phyloP scores from a whole-genome alignment of 1,139 yeast genomes.

The Hansenula anomala region DNA sequence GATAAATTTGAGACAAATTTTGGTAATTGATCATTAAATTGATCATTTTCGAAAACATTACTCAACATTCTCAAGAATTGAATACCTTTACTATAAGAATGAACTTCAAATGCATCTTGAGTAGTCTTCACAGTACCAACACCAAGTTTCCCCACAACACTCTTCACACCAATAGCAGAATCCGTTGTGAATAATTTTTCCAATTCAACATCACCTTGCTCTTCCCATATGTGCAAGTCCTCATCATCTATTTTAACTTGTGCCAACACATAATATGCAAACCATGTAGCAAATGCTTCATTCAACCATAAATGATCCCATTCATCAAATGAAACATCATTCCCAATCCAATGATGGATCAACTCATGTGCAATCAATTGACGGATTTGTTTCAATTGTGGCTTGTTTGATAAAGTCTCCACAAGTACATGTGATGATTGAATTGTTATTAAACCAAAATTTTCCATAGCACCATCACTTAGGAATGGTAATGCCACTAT shows the following conservation, averaged over 20 bases:
- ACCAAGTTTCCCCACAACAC: slow-evolving; percentile 22
- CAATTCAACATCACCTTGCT: slow-evolving; percentile 31
- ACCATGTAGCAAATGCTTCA: slow-evolving; percentile 72
- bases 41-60: slow-evolving; percentile 35
- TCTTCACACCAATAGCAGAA: slow-evolving; percentile 28
- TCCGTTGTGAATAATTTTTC: slow-evolving; percentile 40
- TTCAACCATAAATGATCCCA: slow-evolving; percentile 71
- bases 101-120: slow-evolving; percentile 46
- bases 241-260: slow-evolving; percentile 33
- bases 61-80: slow-evolving; percentile 52
- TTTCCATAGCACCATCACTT: slow-evolving; percentile 76
- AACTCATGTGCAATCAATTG: slow-evolving; percentile 66
- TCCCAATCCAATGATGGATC: slow-evolving; percentile 78
- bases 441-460: slow-evolving; percentile 64
- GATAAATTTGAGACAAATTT: slow-evolving; percentile 35
- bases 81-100: slow-evolving; percentile 64
- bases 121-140: slow-evolving; percentile 30
- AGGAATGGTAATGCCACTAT: slow-evolving; percentile 63
- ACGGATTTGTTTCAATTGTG: slow-evolving; percentile 31
- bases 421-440: slow-evolving; percentile 47
- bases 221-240: slow-evolving; percentile 28
- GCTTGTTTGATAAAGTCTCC: slow-evolving; percentile 26
- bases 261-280: slow-evolving; percentile 44
- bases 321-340: slow-evolving; percentile 56
- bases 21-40: slow-evolving; percentile 26